Conservation (phyloP, 2,329 filamentous ascomycete species). For the Davidsoniella eucalypti region DNA sequence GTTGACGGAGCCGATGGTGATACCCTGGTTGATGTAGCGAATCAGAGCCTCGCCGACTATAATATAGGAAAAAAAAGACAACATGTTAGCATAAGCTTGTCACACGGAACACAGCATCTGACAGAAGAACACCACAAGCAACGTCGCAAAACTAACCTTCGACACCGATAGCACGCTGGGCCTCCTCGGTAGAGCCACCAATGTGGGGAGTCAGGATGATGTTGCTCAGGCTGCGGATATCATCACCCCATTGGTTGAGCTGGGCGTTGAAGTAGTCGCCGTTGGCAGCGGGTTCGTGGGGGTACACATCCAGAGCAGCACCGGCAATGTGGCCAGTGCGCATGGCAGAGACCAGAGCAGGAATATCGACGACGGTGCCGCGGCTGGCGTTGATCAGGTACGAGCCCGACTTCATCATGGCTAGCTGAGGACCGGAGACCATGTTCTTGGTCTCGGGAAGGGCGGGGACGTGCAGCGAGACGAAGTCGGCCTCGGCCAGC, state of each 20-base stretch:
- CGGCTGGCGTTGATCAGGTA: conserved; percentile 95
- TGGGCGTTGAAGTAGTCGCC: conserved; percentile 83
- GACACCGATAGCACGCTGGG: conserved; percentile 85
- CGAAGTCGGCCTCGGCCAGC: conserved; percentile 69
- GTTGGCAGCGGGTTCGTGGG: conserved; percentile 82
- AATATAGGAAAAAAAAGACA: conserved; percentile 10
- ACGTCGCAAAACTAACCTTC: conserved; percentile 39
- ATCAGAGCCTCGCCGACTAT: conserved; percentile 69
- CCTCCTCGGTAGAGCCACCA: conserved; percentile 93
- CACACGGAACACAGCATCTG: neutral
- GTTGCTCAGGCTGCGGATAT: conserved; percentile 73
- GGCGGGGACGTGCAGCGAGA: conserved; percentile 89
- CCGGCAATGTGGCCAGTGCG: conserved; percentile 75
- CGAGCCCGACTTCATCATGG: conserved; percentile 78
- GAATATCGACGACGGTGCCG: conserved; percentile 86
- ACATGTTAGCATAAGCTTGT: conserved; percentile 10
- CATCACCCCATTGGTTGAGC: conserved; percentile 72
- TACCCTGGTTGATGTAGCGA: conserved; percentile 89
- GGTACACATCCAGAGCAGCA: conserved; percentile 92
- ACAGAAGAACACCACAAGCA: neutral
- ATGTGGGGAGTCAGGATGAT: conserved; percentile 94
- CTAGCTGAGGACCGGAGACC: conserved; percentile 65
- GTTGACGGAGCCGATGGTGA: conserved; percentile 84
- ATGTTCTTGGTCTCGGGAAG: conserved; percentile 83
- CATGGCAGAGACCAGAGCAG: conserved; percentile 76